Evolutionary conservation across 306 rosid genomes (phyloP), one percentile per base, ranked within the genome.

Genomic region (Erythrophleum fordii): DNA sequence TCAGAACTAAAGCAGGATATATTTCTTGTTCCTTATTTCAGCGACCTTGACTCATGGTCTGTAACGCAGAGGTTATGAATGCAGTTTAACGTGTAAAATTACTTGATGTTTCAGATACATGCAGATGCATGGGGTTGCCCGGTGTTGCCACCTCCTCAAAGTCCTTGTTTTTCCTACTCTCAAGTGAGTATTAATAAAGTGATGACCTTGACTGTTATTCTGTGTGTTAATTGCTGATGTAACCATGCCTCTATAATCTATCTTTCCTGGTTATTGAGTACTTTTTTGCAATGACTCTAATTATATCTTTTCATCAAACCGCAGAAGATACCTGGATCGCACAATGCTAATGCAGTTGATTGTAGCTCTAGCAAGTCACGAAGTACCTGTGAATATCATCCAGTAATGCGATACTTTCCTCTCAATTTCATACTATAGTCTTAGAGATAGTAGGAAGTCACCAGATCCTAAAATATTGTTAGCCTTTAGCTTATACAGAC

Each of bases 71-170:
- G 25, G 13, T n/a, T 79, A 18, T 53, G 58, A 22, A 69, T 73
- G 75, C 20, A 44, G 64, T 69, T 58, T 85, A 62, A 88, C 62
- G 37, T 72, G 41, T 62, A 17, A 59, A 11, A 39, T 66, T 60
- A 11, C 78, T 77, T 87, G 69, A 85, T 82, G 53, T 83, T 83
- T 49, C 89, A 93, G 99, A 60, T 92, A 80, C 90, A 85, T 60
- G 94, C 98, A 37, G 98, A 93, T 70, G 81, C 97, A 35, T 93
- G 99, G 99, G 99, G 98, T 72, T 89, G 94, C 83, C 97, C 97
- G 2, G 92, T 93, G 53, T 77, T 88, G 82, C 95, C 92, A 59
- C 87, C 90, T 71, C 78, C 89, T 65, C 93, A 88, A 56, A 66
- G 84, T 77, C 85, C 91, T 56, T 78, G 66, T 80, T 79, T 86